Base-by-base conservation (phyloP, 2,329 filamentous ascomycete species). In the Fusarium sp. region DNA sequence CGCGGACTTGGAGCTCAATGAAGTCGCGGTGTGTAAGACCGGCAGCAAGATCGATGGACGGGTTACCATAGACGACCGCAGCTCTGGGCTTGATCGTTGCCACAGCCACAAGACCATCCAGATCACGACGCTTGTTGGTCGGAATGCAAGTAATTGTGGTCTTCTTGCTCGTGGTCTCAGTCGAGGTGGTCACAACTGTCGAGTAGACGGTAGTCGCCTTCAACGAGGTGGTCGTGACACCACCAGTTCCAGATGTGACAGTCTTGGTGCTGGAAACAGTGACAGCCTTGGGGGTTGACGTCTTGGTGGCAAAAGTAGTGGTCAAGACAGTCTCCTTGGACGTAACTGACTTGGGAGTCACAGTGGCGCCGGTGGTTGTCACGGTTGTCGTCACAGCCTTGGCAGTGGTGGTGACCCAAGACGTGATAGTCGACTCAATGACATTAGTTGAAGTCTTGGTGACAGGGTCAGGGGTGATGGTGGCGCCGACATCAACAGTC, bases 401-500 rank as follows among this genome's bases (percentile, higher is more conserved):
- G 56, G 65, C 61, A 10, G 50, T 62, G 6, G 63, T 70, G 38
- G 69, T 74, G 7, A 65, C 47, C 69, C 69, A 75, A 18, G 73
- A 75, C 25, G 66, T 73, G 35, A 72, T 57, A n/a, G 73, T 74
- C 1, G 60, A 63, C 2, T 66, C 78, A 54, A 56, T 47, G 1
- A 75, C 65, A 29, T 73, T 33, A 6, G 71, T 76, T 18, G 71
- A 66, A 2, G 72, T 78, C 63, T 72, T 63, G 13, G 77, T 78
- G 38, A 79, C 74, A 1, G 76, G 69, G 27, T 66, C 70, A 0
- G 81, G 81, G 2, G 82, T 82, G 54, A 82, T 63, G 3, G 81
- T 84, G 2, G 73, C 76, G 7, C 80, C 81, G 29, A 81, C 78
- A 56, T 82, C 78, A 25, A 81, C 71, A 4, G 78, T 75, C 9